A percentile compares a stretch with the other conserved stretches of the same genome.
Evolutionary conservation across 1,284 basidiomycete genomes (phyloP).

Genomic region (Somion occarium): DNA sequence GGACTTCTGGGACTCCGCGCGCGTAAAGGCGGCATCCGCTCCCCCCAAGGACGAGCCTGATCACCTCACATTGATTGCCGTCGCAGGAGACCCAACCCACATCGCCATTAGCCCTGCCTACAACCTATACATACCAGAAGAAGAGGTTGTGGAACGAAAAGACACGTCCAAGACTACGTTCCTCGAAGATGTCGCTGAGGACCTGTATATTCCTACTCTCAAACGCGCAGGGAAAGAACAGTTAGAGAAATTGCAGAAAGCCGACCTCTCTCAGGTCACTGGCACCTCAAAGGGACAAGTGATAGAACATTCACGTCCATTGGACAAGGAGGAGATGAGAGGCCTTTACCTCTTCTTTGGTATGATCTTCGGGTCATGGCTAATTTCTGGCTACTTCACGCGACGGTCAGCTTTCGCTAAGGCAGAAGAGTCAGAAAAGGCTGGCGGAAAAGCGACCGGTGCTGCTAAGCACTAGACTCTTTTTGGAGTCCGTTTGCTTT

Average conservation of each 20-base stretch:
- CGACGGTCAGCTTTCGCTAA: conserved; percentile 22
- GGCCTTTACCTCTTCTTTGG: conserved; percentile 53
- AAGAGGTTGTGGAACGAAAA: conserved; percentile 8
- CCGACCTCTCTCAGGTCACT: conserved; percentile 18
- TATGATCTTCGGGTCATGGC: conserved; percentile 47
- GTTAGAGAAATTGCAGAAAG: conserved; percentile 15
- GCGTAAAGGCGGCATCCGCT: conserved; percentile 29
- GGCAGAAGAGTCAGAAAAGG: conserved; percentile 15
- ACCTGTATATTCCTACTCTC: conserved; percentile 32
- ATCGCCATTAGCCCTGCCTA: conserved; percentile 62
- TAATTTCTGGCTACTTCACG: conserved; percentile 39
- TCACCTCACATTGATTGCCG: conserved; percentile 67
- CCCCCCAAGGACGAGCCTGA: conserved; percentile 24
- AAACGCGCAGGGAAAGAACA: conserved; percentile 16
- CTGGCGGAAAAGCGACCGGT: conserved; percentile 4
- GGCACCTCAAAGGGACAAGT: conserved; percentile 23
- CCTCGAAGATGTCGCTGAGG: conserved; percentile 32
- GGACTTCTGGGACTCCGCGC: conserved; percentile 66
- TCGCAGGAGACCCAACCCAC: conserved; percentile 63
- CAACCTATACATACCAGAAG: conserved; percentile 37
- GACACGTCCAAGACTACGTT: conserved; percentile 14
- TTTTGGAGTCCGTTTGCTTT: too few relatives aligned
- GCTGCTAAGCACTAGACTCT: conserved; percentile 16
- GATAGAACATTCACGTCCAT: conserved; percentile 34
- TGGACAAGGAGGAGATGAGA: conserved; percentile 46